Base-by-base conservation (phyloP, 305 asterid species). In the Solanum hybrid region DNA sequence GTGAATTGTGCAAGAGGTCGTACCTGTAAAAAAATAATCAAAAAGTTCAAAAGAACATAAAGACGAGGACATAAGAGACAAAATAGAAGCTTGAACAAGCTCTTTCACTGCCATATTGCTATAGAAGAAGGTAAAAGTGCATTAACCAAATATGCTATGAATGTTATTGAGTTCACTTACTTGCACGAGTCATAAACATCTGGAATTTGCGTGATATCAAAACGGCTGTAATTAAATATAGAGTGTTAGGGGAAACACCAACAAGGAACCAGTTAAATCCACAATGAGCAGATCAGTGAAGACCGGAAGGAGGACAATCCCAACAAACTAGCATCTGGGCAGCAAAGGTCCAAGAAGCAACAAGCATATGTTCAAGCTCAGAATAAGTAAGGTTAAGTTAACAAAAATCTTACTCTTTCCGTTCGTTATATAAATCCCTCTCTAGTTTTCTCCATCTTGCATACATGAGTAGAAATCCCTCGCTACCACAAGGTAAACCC, bases 391-490 rank as follows among this genome's bases (percentile, higher is more conserved):
- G 31, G 85, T 71, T 85, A 32, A 56, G 45, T 27, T 26, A 66
- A 51, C 40, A 45, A 90, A 90, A 89, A 37, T 89, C 94, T 93
- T 95, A 96, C 99, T 92, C 97, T 92, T 94, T 97, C 76, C 99
- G 97, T 88, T 96, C 98, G 81, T 95, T 97, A 92, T 95, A 97
- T 93, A 97, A 91, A 90, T 95, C 99, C 89, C 98, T 93, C 91
- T 95, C 97, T 27, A 97, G 99, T 91, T 97, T 97, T 91, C 98
- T 94, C 99, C 99, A 97, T 14, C 99, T 97, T 93, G 99, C 99
- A 92, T 93, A 95, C 99, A 97, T 96, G 90, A 97, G 98, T 92
- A 97, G 98, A 90, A 96, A 97, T 86, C 99, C 99, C 92, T 97
- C 99, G 89, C 96, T 95, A 26, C 99, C 99, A 90, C 99, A 97